Percentiles rank a stretch among this genome's conserved stretches.
Evolutionary conservation across 176 grass and related monocot genomes (phyloP).

Genomic region (Eragrostis curvula): DNA sequence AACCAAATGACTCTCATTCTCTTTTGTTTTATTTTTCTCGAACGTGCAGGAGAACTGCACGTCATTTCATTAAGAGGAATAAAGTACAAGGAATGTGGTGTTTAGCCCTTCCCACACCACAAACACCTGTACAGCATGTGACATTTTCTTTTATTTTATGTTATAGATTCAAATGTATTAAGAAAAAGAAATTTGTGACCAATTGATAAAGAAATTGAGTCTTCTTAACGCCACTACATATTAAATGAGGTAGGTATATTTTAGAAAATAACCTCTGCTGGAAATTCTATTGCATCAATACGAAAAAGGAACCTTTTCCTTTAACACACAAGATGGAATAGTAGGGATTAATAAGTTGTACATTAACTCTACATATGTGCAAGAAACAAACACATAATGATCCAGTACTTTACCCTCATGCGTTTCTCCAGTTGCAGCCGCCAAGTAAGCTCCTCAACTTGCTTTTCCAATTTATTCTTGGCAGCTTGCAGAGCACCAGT

Average conservation of each 20-base stretch:
- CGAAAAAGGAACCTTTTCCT: too few species aligned
- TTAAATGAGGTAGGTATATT: background rate
- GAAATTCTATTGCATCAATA: background rate
- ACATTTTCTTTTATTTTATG: background rate
- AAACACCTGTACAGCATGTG: too few species aligned
- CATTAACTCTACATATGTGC: constrained; percentile 22
- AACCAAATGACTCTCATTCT: background rate
- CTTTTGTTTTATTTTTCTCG: background rate
- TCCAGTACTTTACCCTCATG: constrained; percentile 77
- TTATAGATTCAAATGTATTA: background rate
- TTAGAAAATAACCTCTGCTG: background rate
- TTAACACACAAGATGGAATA: background rate
- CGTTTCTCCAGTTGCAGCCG: constrained; percentile 93
- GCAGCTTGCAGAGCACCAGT: constrained; percentile 96
- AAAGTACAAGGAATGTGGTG: too few species aligned
- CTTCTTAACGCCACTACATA: background rate
- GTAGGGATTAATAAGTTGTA: background rate
- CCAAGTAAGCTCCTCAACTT: constrained; percentile 95
- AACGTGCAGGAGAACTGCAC: too few species aligned
- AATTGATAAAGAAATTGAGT: background rate
- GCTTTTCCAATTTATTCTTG: constrained; percentile 96
- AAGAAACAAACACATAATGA: constrained; percentile 37
- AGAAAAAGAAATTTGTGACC: background rate
- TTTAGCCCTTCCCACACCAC: too few species aligned
- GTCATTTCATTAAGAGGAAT: too few species aligned